Conservation (phyloP, 1,139 yeast genomes). For the Blastobotrys capitulatus region DNA sequence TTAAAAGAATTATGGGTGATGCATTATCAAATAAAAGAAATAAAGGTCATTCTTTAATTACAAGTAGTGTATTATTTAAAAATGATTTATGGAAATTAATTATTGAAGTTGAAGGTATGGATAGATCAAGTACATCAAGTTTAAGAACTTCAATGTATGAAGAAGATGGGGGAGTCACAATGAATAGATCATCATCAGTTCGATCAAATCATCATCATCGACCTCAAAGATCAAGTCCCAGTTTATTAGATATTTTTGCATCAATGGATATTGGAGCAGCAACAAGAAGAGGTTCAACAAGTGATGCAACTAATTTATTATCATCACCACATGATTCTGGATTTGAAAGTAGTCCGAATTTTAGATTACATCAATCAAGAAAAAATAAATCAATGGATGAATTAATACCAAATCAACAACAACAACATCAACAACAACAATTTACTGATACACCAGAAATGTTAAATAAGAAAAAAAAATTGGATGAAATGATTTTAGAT, state of each 20-base stretch:
- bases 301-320: conserved; percentile 1
- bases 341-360: conserved; percentile 11
- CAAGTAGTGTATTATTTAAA: conserved; percentile 25
- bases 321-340: conserved; percentile 16
- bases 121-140: conserved; percentile 19
- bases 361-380: conserved; percentile 16
- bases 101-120: conserved; percentile 25
- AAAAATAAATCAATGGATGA: conserved; percentile 26
- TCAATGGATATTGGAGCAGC: conserved; percentile 18
- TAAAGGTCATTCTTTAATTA: conserved; percentile 27
- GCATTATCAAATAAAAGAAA: conserved; percentile 22
- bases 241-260: conserved; percentile 26
- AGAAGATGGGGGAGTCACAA: conserved; percentile 6
- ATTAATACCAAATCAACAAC: conserved; percentile 5
- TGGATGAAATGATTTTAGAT: conserved; percentile 24
- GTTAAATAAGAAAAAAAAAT: conserved; percentile 19
- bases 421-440: background rate
- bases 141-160: conserved; percentile 16
- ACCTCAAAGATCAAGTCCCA: conserved; percentile 27
- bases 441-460: conserved; percentile 1
- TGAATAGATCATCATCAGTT: conserved; percentile 17
- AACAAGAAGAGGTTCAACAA: conserved; percentile 10
- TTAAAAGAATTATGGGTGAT: conserved; percentile 32
- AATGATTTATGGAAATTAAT: conserved; percentile 28
- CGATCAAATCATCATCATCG: conserved; percentile 19